Evolutionary conservation across 1,284 basidiomycete genomes (phyloP), one percentile per base, ranked within the genome.

Genomic region (Sporisorium scitamineum): DNA sequence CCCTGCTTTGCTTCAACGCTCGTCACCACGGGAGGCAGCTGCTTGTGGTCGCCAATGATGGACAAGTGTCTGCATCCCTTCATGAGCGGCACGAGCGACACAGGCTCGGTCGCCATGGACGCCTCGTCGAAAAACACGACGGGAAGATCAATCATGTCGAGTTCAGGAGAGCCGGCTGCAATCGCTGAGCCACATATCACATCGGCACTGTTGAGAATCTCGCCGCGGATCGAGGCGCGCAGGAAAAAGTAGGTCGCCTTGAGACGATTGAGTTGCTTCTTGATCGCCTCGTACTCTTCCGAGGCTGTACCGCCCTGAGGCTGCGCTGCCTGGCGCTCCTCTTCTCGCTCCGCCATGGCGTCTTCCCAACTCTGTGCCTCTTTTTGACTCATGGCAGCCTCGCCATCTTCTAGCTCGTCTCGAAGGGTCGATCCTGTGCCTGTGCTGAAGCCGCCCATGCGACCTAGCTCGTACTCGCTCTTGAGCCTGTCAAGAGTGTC

Each of bases 21-120:
- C 22, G 90, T 88, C 68, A 96, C 93, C 59, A 97, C 90, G 0
- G 95, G 94, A 22, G 95, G 94, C n/a, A 97, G 88, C 85, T 97
- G 95, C 85, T 95, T 95, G 86, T 97, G 95, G 87, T 97, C 95
- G 31, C 95, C 95, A 71, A 97, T 95, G 57, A 97, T 90, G 4
- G 93, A 90, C 32, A 94, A 88, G 79, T 97, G 95, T 53, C 88
- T 89, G 24, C 92, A 92, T 7, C 84, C 84, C 54, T 83, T 84
- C 76, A 84, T 81, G 20, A 85, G 91, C 92, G 80, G 60, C 58
- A 68, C 71, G 53, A 82, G 64, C 59, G 73, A 82, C 52, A 80
- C 59, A 1, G 94, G 94, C 86, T 97, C 95, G 1, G 94, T 96
- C 13, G 93, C 94, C 94, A 96, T 97, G 10, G 92, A 93, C 2